Evolutionary conservation across 139 green algal genomes (phyloP).

Genomic region (Microglena sp.): DNA sequence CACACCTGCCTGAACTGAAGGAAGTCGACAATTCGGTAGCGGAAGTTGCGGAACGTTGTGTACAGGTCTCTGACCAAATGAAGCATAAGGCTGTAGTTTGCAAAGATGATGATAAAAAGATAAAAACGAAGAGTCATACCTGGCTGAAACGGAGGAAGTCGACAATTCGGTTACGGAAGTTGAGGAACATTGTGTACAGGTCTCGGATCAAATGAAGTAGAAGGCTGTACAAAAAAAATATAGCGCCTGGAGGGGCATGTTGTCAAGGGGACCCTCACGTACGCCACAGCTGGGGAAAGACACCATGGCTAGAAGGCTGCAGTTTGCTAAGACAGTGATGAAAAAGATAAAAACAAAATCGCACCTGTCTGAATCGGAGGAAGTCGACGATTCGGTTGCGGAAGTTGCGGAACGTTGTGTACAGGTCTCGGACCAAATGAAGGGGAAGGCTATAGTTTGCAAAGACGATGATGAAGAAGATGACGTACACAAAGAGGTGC

Average conservation of each 20-base stretch:
- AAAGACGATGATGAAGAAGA: conserved; percentile 97
- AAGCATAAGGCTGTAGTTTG: conserved; percentile 89
- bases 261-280: no score
- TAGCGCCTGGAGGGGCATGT: no score
- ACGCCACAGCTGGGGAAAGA: no score
- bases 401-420: conserved; percentile 94
- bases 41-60: conserved; percentile 92
- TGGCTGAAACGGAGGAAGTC: conserved; percentile 93
- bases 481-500: conserved; percentile 90
- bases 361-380: conserved; percentile 77
- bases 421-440: conserved; percentile 93
- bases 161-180: conserved; percentile 78
- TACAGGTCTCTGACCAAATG: conserved; percentile 96
- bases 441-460: conserved; percentile 90
- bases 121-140: no score
- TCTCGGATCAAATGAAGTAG: no score
- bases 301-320: no score
- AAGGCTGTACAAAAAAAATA: no score
- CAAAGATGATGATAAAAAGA: conserved; percentile 96
- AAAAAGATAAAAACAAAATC: no score
- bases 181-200: conserved; percentile 91
- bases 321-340: no score
- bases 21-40: conserved; percentile 80
- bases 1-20: conserved; percentile 76
- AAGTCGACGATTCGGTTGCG: conserved; percentile 80